phyloP scores from a whole-genome alignment of 495 filamentous ascomycete species.

The Talaromyces thailandensis region DNA sequence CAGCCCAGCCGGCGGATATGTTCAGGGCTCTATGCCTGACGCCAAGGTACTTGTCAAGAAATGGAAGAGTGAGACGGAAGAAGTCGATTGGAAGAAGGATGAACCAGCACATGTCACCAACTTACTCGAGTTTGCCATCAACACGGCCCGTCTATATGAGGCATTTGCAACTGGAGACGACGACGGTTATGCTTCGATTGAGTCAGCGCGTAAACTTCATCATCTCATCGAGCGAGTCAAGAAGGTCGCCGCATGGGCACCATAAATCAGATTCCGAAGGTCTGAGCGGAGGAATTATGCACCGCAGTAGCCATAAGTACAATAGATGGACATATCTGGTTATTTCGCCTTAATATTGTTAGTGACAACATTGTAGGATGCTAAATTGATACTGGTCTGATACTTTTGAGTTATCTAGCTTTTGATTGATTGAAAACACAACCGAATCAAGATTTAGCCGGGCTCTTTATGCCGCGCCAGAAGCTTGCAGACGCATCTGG shows the following conservation, averaged over 20 bases:
- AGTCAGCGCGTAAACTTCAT: slow-evolving; percentile 7
- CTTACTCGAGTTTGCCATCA: slow-evolving; percentile 23
- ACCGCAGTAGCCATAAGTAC: not conserved
- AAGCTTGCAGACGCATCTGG: not conserved
- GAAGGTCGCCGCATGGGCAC: slow-evolving; percentile 4
- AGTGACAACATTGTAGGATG: not conserved
- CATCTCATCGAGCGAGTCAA: slow-evolving; percentile 3
- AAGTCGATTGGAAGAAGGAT: slow-evolving; percentile 31
- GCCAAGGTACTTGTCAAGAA: slow-evolving; percentile 35
- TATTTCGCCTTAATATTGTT: not conserved
- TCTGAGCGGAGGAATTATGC: not conserved
- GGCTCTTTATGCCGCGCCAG: not conserved
- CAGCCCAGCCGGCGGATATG: slow-evolving; percentile 15
- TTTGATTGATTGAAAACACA: not conserved
- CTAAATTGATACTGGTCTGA: not conserved
- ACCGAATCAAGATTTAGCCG: too few relatives aligned
- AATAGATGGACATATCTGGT: not conserved
- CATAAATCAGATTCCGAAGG: not conserved
- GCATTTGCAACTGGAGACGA: slow-evolving; percentile 27
- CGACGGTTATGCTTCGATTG: slow-evolving; percentile 28
- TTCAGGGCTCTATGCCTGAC: slow-evolving; percentile 26
- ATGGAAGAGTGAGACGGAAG: slow-evolving; percentile 30
- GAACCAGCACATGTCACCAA: slow-evolving; percentile 21
- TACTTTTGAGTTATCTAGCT: not conserved
- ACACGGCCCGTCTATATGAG: slow-evolving; percentile 43